phyloP scores from a whole-genome alignment of 2,329 filamentous ascomycete species.

The Fusarium decemcellulare region DNA sequence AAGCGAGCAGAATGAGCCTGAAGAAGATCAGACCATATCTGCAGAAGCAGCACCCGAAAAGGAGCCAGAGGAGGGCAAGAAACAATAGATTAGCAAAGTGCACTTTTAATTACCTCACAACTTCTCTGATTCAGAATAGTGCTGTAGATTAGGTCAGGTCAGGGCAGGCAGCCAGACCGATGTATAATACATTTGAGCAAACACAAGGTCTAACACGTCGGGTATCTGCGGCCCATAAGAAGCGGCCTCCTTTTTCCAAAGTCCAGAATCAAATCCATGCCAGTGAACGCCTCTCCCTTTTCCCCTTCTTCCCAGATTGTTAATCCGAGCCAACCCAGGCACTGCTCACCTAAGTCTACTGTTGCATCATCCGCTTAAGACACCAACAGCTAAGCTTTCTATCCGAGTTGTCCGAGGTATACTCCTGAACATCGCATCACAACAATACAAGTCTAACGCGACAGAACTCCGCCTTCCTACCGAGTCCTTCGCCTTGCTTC shows the following conservation, averaged over 20 bases:
- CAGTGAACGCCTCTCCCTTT: conserved; percentile 1
- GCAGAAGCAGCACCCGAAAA: conserved; percentile 11
- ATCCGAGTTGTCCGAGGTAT: not conserved
- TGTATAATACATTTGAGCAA: conserved; percentile 23
- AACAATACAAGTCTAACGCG: not conserved
- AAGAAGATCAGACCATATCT: conserved; percentile 17
- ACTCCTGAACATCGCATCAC: not conserved
- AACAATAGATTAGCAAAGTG: conserved; percentile 24
- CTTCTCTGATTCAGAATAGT: conserved; percentile 11
- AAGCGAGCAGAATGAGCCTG: conserved; percentile 13
- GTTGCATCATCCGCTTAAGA: not conserved
- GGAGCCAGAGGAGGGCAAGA: conserved; percentile 26
- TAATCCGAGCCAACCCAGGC: not conserved
- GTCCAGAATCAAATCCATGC: not conserved
- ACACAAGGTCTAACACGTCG: not conserved
- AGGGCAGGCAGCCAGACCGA: not conserved
- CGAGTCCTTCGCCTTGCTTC: not conserved
- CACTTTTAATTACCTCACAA: conserved; percentile 18
- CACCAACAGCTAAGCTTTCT: not conserved
- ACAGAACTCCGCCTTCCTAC: too few relatives aligned
- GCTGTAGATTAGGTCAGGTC: conserved; percentile 9
- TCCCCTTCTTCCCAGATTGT: not conserved
- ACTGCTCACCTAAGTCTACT: not conserved
- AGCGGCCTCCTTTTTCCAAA: conserved; percentile 5
- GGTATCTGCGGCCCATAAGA: not conserved